A percentile compares a stretch with the other conserved stretches of the same genome.
Conservation (phyloP, 257 asterid genomes). For the Solanum clarkiae region DNA sequence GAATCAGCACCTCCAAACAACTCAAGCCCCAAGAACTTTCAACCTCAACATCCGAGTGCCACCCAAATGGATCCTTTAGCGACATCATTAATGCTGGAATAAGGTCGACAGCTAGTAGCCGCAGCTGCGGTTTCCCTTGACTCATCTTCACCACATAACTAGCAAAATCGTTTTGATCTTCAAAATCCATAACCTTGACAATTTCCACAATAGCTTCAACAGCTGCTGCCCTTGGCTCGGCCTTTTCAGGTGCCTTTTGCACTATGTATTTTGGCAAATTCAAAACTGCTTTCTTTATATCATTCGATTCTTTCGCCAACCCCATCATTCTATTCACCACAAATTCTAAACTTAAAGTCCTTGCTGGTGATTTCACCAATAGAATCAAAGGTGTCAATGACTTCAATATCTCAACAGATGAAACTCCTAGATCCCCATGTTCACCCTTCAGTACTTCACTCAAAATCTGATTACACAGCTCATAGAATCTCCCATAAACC, state of each 20-base stretch:
- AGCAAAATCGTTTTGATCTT: constrained; percentile 46
- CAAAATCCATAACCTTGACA: constrained; percentile 50
- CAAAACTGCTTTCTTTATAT: constrained; percentile 43
- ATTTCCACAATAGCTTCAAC: constrained; percentile 70
- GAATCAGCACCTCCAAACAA: constrained; percentile 55
- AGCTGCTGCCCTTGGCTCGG: constrained; percentile 75
- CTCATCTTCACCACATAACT: constrained; percentile 67
- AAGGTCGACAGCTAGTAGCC: constrained; percentile 84
- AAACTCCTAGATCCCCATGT: constrained; percentile 61
- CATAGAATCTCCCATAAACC: constrained; percentile 43
- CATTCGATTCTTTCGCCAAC: constrained; percentile 30
- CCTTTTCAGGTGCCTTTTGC: constrained; percentile 71
- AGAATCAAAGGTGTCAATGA: constrained; percentile 50
- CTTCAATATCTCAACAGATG: constrained; percentile 71
- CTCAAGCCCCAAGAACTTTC: constrained; percentile 47
- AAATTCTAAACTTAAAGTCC: constrained; percentile 54
- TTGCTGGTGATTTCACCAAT: constrained; percentile 40
- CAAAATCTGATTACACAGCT: constrained; percentile 40
- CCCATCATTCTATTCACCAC: constrained; percentile 51
- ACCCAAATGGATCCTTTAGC: constrained; percentile 34
- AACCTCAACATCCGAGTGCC: constrained; percentile 24
- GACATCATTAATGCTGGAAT: constrained; percentile 38
- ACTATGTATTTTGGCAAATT: constrained; percentile 73
- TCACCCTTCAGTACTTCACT: constrained; percentile 47
- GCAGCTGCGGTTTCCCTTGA: constrained; percentile 65